Conservation (phyloP, 257 asterid genomes). For the Solanum sitiens region DNA sequence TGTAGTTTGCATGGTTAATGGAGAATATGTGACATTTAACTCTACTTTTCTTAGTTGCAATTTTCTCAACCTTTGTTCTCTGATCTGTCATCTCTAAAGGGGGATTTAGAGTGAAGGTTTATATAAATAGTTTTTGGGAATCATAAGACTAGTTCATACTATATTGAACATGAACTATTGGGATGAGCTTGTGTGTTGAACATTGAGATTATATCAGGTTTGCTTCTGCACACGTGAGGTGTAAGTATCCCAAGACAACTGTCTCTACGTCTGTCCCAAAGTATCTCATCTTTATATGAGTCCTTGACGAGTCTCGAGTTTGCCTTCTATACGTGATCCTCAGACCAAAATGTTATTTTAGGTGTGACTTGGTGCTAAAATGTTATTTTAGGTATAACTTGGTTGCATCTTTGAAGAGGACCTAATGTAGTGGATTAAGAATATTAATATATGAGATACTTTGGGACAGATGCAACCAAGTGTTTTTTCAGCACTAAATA, state of each 20-base stretch:
- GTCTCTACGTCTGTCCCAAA: background rate
- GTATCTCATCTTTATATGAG: background rate
- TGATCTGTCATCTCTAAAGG: background rate
- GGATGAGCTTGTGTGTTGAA: background rate
- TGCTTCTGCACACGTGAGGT: background rate
- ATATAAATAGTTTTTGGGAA: background rate
- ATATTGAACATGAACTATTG: background rate
- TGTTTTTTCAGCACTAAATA: background rate
- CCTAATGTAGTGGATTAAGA: no score
- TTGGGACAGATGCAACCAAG: no score
- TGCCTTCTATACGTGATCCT: background rate
- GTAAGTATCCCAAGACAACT: background rate
- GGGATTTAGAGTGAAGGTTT: background rate
- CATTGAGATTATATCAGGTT: background rate
- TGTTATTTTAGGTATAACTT: no score
- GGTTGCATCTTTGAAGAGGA: no score
- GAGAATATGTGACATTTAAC: background rate
- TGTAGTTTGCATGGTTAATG: background rate
- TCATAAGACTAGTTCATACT: background rate
- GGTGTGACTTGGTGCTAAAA: no score
- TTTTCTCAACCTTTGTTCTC: background rate
- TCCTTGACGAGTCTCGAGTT: background rate
- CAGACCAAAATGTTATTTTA: no score
- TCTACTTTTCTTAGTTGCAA: background rate
- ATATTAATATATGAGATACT: no score